Base-by-base conservation (phyloP, 495 filamentous ascomycete genomes). In the Lasiosphaeris hirsuta region DNA sequence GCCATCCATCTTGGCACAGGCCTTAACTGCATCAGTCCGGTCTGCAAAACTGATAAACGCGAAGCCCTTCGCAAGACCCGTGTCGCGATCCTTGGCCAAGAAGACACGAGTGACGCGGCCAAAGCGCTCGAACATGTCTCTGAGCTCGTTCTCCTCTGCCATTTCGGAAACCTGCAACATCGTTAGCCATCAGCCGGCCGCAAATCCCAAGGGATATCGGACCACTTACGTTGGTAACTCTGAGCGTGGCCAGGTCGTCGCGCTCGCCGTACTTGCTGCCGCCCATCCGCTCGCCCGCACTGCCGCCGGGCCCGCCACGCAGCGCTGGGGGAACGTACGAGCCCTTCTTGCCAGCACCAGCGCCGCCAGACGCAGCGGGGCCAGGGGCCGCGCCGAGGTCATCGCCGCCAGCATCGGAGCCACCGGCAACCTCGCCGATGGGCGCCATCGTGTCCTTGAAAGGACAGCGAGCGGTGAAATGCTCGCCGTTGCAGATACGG, bases 1-100 rank as follows among this genome's bases (percentile, higher is more conserved):
- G 62, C 95, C 95, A 77, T 98, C 94, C 87, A 98, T 89, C 80
- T 96, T 97, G 76, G 89, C 86, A 75, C 92, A 96, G 7, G 94
- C 94, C 74, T 85, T 88, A 56, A 88, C 85, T 54, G 94, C 94
- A 75, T 98, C 95, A 57, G 76, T 72, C 62, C 93, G 82, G 61
- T 97, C 94, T 48, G 85, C 86, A 73, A 92, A 98, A 71, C 89
- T 95, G 77, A 98, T 96, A 72, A 98, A 98, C 14, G 94, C 94
- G 67, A 97, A 98, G 43, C 94, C 94, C 83, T 98, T 98, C 51
- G 95, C 94, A 63, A 90, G 69, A 54, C 89, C 87, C 36, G 95
- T 97, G 47, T 97, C 95, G 69, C 94, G 80, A 75, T 98, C 95
- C 78, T 96, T 96, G 60, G 94, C 94, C 60, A 98, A 73, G 81